phyloP scores from a whole-genome alignment of 176 grass and related monocot genomes.

The Avena eriantha region DNA sequence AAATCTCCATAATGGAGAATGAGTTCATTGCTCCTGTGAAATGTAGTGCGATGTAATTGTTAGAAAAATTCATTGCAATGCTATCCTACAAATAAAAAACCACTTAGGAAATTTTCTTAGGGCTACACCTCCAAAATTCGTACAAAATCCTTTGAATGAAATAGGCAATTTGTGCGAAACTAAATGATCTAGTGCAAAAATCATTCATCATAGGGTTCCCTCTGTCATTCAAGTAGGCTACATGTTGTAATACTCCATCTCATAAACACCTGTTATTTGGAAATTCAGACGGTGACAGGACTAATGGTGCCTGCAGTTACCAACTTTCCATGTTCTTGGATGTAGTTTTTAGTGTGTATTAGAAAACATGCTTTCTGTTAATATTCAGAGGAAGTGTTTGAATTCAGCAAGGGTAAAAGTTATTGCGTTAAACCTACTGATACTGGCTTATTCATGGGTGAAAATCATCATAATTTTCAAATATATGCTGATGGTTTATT shows the following conservation, averaged over 20 bases:
- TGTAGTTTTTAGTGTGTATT: conserved; percentile 7
- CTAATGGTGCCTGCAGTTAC: neutral
- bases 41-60: neutral
- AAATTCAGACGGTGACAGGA: neutral
- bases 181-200: conserved; percentile 5
- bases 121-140: neutral
- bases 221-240: neutral
- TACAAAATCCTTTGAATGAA: neutral
- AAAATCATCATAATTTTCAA: conserved; percentile 13
- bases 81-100: neutral
- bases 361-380: neutral
- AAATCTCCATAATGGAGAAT: neutral
- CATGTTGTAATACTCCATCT: conserved; percentile 8
- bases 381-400: neutral
- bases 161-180: neutral
- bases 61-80: neutral
- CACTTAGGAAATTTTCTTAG: neutral
- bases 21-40: neutral
- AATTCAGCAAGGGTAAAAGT: conserved; percentile 16
- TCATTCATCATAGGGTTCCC: neutral
- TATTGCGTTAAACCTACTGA: neutral
- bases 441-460: conserved; percentile 8
- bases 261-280: conserved; percentile 1
- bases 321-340: neutral
- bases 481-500: conserved; percentile 8